These are phyloP conservation scores for Turritis glabra DNA, from an alignment of 345 rosid species.

Conservation along the genomic window DNA sequence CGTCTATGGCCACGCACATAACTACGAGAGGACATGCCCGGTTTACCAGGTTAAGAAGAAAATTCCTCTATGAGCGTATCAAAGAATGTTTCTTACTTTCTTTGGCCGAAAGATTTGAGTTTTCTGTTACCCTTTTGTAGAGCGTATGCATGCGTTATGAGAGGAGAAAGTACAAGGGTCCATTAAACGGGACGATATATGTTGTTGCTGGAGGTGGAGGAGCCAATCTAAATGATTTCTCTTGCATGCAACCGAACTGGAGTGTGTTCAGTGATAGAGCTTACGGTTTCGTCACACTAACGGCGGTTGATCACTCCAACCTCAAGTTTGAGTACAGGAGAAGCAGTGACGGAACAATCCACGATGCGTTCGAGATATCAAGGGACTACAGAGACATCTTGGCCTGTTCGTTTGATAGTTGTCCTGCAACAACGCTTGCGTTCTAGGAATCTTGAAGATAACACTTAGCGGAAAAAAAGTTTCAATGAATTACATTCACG, in stretches of 20 bases:
- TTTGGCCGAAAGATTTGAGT: not conserved
- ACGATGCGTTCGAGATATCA: constrained; percentile 56
- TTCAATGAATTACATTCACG: too few relatives aligned
- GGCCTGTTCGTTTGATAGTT: constrained; percentile 56
- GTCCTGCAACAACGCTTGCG: constrained; percentile 59
- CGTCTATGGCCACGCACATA: constrained; percentile 65
- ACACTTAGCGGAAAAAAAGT: too few relatives aligned
- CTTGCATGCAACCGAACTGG: constrained; percentile 50
- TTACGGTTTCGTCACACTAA: constrained; percentile 50
- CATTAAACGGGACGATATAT: constrained; percentile 60
- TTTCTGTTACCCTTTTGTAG: constrained; percentile 33
- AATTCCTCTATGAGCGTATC: not conserved
- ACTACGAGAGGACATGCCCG: constrained; percentile 73
- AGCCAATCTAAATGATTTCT: constrained; percentile 48
- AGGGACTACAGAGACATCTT: constrained; percentile 51
- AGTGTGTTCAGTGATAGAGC: constrained; percentile 53
- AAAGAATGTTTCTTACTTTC: not conserved
- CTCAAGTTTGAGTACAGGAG: constrained; percentile 63
- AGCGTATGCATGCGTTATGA: constrained; percentile 53
- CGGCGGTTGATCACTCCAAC: constrained; percentile 55
- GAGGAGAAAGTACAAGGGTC: constrained; percentile 46
- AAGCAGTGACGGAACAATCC: constrained; percentile 62
- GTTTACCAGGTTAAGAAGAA: constrained; percentile 52
- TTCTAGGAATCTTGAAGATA: too few relatives aligned
- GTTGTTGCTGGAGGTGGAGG: constrained; percentile 78